Evolutionary conservation across 2,329 filamentous ascomycete species (phyloP).

Genomic region (Corynespora cassiicola): DNA sequence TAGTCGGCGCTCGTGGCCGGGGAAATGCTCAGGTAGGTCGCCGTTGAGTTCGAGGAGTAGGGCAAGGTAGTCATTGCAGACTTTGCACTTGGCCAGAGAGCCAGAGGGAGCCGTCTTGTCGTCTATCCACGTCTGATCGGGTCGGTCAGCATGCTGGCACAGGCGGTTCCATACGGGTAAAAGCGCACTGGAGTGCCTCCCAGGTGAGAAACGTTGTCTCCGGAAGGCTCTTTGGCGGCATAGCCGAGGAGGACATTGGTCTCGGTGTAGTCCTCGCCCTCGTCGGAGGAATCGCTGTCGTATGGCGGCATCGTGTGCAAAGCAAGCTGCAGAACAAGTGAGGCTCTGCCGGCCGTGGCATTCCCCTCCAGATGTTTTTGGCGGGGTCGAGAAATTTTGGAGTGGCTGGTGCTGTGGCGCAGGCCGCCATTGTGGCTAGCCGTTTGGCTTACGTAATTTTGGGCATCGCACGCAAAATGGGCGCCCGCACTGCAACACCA

Average conservation of each 20-base stretch:
- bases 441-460: too few relatives aligned
- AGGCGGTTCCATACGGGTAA: not conserved
- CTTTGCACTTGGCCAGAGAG: conserved; percentile 80
- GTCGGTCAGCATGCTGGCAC: conserved; percentile 6
- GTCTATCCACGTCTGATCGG: conserved; percentile 77
- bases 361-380: not conserved
- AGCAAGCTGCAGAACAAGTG: not conserved
- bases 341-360: not conserved
- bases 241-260: conserved; percentile 93
- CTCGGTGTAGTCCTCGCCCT: conserved; percentile 72
- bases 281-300: conserved; percentile 82
- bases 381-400: conserved; percentile 6
- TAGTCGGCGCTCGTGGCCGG: conserved; percentile 83
- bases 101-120: conserved; percentile 73
- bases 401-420: not conserved
- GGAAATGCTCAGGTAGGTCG: conserved; percentile 85
- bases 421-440: not conserved
- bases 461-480: conserved; percentile 8
- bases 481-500: conserved; percentile 19
- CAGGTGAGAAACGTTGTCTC: conserved; percentile 85
- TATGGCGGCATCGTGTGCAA: conserved; percentile 70
- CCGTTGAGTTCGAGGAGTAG: conserved; percentile 90
- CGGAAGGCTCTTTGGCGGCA: conserved; percentile 77
- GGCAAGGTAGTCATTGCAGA: conserved; percentile 83
- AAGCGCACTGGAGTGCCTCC: conserved; percentile 83